Base-by-base conservation (phyloP, 2,329 filamentous ascomycete species). In the Hymenoscyphus repandus region DNA sequence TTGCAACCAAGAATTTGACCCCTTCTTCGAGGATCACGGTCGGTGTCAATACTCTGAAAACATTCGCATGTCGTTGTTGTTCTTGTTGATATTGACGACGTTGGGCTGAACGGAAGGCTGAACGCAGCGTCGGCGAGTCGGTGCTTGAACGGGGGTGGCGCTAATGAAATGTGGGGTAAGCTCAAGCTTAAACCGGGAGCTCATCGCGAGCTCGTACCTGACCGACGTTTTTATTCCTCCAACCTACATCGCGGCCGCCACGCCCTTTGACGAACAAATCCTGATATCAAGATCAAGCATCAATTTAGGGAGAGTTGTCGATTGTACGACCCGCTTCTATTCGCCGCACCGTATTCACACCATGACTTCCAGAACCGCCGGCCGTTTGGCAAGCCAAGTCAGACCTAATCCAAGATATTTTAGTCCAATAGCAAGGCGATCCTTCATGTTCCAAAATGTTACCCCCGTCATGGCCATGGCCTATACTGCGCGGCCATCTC, bases 91-190 rank as follows among this genome's bases (percentile, higher is more conserved):
- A 36, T 12, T 15, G 32, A 12, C 34, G 12, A 37, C 12, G 34
- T 5, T 5, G 34, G 12, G 34, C 4, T 13, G 13, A 6, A 10
- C 32, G 43, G 38, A 55, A 53, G 54, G 51, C 54, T 56, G 53
- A 53, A 20, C 22, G 20, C 22, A n/a, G 10, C 5, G 10, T 10
- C 18, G 18, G 34, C n/a, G 15, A 15, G n/a, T 12, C 7, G 39
- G n/a, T 20, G 17, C 22, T 22, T 13, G 13, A 42, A 27, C 10
- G 13, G 13, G 7, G n/a, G 27, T 18, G 33, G 36, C 34, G 9
- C 39, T 22, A 49, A 45, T 49, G 38, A 54, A 57, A 34, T 53
- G 52, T 55, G 52, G 51, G 51, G 53, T 53, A 56, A 49, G 51
- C 52, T 39, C 33, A 45, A 55, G 48, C 52, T 54, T 27, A 27